These are phyloP conservation scores for Mycena belliarum DNA, from an alignment of 768 basidiomycete species.

Conservation along the genomic window DNA sequence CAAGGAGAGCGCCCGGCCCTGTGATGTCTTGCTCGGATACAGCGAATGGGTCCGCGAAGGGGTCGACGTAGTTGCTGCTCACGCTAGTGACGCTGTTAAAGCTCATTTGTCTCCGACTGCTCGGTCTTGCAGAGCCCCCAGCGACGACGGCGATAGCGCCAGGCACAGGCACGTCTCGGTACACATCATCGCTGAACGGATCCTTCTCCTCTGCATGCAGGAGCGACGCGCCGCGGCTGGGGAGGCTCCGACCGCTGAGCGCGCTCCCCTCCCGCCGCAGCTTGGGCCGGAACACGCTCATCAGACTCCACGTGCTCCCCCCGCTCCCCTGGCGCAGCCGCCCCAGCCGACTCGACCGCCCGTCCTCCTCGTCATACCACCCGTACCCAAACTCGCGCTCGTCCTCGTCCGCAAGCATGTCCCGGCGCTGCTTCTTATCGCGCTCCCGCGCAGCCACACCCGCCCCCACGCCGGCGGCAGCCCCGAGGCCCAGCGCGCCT, in stretches of 20 bases:
- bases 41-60: slow-evolving; percentile 40
- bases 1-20: slow-evolving; percentile 27
- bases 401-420: slow-evolving; percentile 83
- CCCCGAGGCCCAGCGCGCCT: slow-evolving; percentile 16
- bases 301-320: slow-evolving; percentile 58
- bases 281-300: slow-evolving; percentile 41
- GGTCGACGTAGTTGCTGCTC: slow-evolving; percentile 47
- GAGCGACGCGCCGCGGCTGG: slow-evolving; percentile 15
- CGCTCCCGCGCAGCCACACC: slow-evolving; percentile 35
- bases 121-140: slow-evolving; percentile 25
- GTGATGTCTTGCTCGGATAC: slow-evolving; percentile 33
- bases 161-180: slow-evolving; percentile 25
- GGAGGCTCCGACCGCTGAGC: slow-evolving; percentile 18
- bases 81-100: slow-evolving; percentile 35
- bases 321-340: slow-evolving; percentile 39
- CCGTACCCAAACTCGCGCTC: slow-evolving; percentile 45
- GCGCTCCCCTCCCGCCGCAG: slow-evolving; percentile 11
- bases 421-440: slow-evolving; percentile 44
- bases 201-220: slow-evolving; percentile 21
- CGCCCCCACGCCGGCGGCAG: slow-evolving; percentile 27
- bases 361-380: slow-evolving; percentile 26
- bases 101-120: slow-evolving; percentile 34
- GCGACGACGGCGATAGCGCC: slow-evolving; percentile 15
- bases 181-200: slow-evolving; percentile 14
- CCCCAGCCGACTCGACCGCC: slow-evolving; percentile 35